Conservation (phyloP, 805 yeast genomes). For the Candida chilensis region DNA sequence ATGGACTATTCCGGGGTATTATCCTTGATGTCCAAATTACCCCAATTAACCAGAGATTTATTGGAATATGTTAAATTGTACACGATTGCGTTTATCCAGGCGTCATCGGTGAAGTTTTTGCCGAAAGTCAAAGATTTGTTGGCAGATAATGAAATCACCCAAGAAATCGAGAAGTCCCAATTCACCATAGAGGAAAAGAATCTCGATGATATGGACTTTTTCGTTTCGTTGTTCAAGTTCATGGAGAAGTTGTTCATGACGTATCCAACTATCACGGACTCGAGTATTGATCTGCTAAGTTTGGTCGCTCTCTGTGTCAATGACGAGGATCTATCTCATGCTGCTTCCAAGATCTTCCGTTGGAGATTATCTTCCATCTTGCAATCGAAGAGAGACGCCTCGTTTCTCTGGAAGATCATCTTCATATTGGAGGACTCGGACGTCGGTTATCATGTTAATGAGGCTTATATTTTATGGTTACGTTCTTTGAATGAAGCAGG, state of each 20-base stretch:
- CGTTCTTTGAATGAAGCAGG: conserved; percentile 27
- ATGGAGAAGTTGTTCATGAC: conserved; percentile 24
- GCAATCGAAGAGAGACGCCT: conserved; percentile 10
- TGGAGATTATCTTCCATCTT: conserved; percentile 41
- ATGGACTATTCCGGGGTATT: no score
- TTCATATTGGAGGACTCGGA: conserved; percentile 20
- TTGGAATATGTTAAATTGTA: conserved; percentile 1
- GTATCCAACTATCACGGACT: conserved; percentile 3
- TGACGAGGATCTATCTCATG: conserved; percentile 23
- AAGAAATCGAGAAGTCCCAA: no score
- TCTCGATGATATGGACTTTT: conserved; percentile 4
- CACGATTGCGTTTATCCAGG: conserved; percentile 4
- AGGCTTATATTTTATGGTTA: conserved; percentile 47
- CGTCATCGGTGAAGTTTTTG: conserved; percentile 7
- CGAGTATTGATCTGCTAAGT: conserved; percentile 11
- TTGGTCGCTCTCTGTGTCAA: conserved; percentile 23
- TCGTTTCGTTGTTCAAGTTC: conserved; percentile 17
- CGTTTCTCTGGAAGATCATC: conserved; percentile 37
- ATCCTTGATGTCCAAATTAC: conserved; percentile 2
- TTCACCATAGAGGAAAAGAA: no score
- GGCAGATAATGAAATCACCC: no score
- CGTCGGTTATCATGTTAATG: conserved; percentile 15
- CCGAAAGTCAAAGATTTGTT: no score
- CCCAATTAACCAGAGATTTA: conserved; percentile 3
- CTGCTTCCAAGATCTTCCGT: conserved; percentile 31